Evolutionary conservation across 148 eudicot species (phyloP), one percentile per base, ranked within the genome.

Genomic region (Heliamphora exappendiculata): DNA sequence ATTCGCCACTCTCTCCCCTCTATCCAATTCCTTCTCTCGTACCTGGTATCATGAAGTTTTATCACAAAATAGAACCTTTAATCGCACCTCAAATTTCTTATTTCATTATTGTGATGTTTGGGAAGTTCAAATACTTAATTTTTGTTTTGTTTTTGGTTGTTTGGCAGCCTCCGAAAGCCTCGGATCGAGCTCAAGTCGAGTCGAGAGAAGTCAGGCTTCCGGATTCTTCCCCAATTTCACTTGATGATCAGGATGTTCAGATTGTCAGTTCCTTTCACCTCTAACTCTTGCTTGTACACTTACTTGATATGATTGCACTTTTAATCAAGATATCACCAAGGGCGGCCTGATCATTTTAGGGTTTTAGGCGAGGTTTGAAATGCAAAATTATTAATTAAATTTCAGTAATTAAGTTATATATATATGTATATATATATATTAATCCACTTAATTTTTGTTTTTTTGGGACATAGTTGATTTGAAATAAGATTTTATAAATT

Each of bases 181-280:
- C 99, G 17, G 99, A 96, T 69, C 82, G 97, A 44, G 86, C 90
- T 20, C 93, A 96, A 83, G 98, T 93, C 68, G 89, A 93, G 83
- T 87, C 90, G 7, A 89, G 83, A 80, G 95, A 96, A 82, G 99
- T 90, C 73, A 83, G 91, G 83, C 84, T 96, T 51, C 98, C 97
- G 41, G 88, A 89, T 78, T 88, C 92, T 55, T 75, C 89, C 8
- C 88, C 88, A 7, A 89, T 93, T 12, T 83, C 98, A 14, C 88
- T 96, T 49, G 99, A 96, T 73, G 99, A 93, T 67, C 97, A 93
- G 73, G 99, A 96, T 84, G 98, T 91, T 78, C 93, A 89, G 70
- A 89, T 96, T 83, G 99, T 93, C 26, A 84, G 99, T 85, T 82
- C 58, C 17, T 63, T 19, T 70, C 39, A 42, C 64, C 12, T 67